Evolutionary conservation across 2,329 filamentous ascomycete species (phyloP).

Genomic region (Penicillium sclerotigenum): DNA sequence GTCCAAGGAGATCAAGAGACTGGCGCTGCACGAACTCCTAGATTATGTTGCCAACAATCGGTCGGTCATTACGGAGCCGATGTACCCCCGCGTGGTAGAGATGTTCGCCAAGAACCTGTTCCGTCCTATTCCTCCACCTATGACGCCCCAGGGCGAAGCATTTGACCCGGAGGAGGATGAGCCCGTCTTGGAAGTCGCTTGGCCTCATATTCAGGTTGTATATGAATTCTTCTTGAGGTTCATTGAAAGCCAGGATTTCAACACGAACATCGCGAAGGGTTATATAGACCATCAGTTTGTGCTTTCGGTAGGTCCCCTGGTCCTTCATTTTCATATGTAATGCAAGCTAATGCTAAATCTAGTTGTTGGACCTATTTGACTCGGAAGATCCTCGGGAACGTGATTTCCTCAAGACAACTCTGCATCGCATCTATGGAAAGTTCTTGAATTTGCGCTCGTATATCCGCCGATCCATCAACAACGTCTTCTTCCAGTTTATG

Average conservation of each 20-base stretch:
- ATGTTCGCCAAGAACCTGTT: constrained; percentile 99
- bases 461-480: constrained; percentile 98
- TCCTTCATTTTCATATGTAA: not conserved
- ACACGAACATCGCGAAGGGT: constrained; percentile 98
- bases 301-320: constrained; percentile 57
- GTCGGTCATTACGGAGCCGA: constrained; percentile 96
- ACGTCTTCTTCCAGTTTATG: constrained; percentile 99
- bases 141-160: constrained; percentile 96
- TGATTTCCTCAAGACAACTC: constrained; percentile 95
- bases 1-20: constrained; percentile 97
- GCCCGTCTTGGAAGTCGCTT: constrained; percentile 94
- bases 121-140: constrained; percentile 90
- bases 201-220: constrained; percentile 98
- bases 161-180: constrained; percentile 99
- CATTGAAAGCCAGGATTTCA: constrained; percentile 99
- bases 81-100: constrained; percentile 97
- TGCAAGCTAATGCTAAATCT: constrained; percentile 11
- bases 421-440: constrained; percentile 98
- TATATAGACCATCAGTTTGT: constrained; percentile 99
- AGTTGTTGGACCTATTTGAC: constrained; percentile 95
- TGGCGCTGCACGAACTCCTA: constrained; percentile 90
- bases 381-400: constrained; percentile 95
- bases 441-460: constrained; percentile 97
- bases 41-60: constrained; percentile 99
- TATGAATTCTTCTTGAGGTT: constrained; percentile 99